Evolutionary conservation across 2,329 filamentous ascomycete genomes (phyloP), one percentile per base, ranked within the genome.

Genomic region (Xylaria sp.): DNA sequence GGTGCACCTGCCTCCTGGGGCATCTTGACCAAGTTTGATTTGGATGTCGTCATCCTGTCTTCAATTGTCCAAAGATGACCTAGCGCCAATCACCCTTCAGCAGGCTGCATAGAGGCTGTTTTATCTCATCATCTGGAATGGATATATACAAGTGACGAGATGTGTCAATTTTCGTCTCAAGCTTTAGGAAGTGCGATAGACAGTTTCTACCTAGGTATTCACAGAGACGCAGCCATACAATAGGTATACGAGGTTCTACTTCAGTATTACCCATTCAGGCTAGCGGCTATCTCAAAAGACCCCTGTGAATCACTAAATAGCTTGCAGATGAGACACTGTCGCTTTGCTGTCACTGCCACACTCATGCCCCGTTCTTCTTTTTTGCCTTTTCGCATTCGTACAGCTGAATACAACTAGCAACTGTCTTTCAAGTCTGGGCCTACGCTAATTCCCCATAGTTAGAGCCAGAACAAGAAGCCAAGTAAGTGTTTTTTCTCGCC

Each of bases 261-360:
- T 23, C 42, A 44, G 33, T 20, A 46, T 36, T 66, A 26, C 36
- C 33, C 5, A 28, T 33, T 59, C 23, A 59, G 46, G 46, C 60
- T 56, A 49, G 48, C 23, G 23, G 31, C 2, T 42, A 56, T 11
- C 28, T 58, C 28, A 17, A 26, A 2, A 49, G 36, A 28, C 40
- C 61, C 60, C n/a, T 57, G 40, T 48, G 13, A 36, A 59, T 67
- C 60, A 59, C 48, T 67, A 58, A 64, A 60, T 54, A 59, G 44
- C 59, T 53, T 33, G 33, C 33, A 33, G 33, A 33, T 33, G 33
- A 33, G 9, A 9, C 7, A 10, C 33, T 33, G 7, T 33, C 33
- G 20, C 28, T 28, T 53, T 33, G 4, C 49, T 61, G 42, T 62
- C 65, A 53, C 65, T 63, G 57, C 49, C 66, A 68, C 56, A 44